Evolutionary conservation across 2,329 filamentous ascomycete species (phyloP).

Genomic region (Aspergillus sp.): DNA sequence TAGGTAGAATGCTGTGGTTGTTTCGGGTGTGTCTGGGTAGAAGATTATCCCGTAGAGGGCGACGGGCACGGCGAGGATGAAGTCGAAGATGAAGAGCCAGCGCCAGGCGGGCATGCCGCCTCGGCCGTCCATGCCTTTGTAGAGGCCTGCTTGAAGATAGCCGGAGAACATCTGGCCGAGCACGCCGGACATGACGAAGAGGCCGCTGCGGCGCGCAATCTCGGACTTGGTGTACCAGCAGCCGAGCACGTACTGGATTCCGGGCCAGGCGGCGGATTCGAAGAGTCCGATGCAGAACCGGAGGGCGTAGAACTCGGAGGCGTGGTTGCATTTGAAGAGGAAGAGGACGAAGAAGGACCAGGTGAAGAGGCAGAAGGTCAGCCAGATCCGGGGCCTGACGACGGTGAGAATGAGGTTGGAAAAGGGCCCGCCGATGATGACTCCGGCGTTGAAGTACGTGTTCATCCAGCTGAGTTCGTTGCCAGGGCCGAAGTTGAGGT

Average conservation of each 20-base stretch:
- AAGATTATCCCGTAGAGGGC: background rate
- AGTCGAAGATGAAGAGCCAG: constrained; percentile 6
- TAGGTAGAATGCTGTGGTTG: background rate
- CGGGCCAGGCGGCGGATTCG: constrained; percentile 19
- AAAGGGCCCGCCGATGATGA: constrained; percentile 34
- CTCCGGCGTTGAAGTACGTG: constrained; percentile 47
- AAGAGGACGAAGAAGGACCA: constrained; percentile 46
- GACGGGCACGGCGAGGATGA: background rate
- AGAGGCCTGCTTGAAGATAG: background rate
- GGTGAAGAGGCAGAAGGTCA: constrained; percentile 28
- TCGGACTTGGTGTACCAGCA: constrained; percentile 20
- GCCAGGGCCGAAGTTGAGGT: constrained; percentile 46
- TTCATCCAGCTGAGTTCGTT: constrained; percentile 39
- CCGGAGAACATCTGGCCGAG: constrained; percentile 1
- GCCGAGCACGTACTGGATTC: constrained; percentile 18
- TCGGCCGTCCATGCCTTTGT: background rate
- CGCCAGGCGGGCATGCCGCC: constrained; percentile 1
- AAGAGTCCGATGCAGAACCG: constrained; percentile 21
- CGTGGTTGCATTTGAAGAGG: constrained; percentile 29
- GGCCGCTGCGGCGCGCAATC: constrained; percentile 11
- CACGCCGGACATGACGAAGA: constrained; percentile 18
- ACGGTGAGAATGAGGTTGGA: constrained; percentile 37
- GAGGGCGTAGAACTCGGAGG: constrained; percentile 16
- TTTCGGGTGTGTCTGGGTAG: background rate
- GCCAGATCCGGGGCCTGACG: constrained; percentile 33